Evolutionary conservation across 495 filamentous ascomycete species (phyloP).

Genomic region (Sporormia fimetaria): DNA sequence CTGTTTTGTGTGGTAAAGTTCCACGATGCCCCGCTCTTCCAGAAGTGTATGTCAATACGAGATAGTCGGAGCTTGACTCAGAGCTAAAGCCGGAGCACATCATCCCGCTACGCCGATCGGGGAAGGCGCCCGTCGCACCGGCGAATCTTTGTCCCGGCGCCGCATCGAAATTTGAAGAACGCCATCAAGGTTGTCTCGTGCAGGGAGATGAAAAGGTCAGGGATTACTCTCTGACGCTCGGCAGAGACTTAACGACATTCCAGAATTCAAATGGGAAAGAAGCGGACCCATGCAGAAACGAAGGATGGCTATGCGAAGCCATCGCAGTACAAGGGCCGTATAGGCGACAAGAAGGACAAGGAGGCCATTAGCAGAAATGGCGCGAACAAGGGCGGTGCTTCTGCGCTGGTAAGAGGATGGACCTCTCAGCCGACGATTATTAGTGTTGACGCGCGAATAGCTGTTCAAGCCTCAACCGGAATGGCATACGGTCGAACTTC

Average conservation of each 20-base stretch:
- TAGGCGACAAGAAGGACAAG: constrained; percentile 12
- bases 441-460: constrained; percentile 34
- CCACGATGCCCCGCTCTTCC: too few species aligned
- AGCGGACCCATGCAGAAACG: constrained; percentile 26
- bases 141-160: constrained; percentile 7
- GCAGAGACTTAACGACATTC: constrained; percentile 3
- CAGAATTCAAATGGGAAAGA: constrained; percentile 27
- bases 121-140: neutral
- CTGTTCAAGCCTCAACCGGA: constrained; percentile 67
- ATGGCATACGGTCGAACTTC: constrained; percentile 65
- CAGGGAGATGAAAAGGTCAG: constrained; percentile 24
- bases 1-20: too few species aligned
- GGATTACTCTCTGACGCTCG: constrained; percentile 23
- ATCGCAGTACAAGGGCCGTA: constrained; percentile 13
- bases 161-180: constrained; percentile 1
- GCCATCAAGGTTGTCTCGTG: constrained; percentile 1
- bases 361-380: constrained; percentile 17
- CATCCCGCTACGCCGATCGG: constrained; percentile 7
- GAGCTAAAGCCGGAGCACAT: neutral
- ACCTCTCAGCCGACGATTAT: neutral
- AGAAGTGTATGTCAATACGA: too few species aligned
- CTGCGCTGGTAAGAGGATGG: constrained; percentile 17
- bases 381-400: constrained; percentile 11
- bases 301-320: constrained; percentile 24
- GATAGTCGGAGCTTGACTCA: neutral